These are phyloP conservation scores for Scopulariopsis brevicaulis DNA, from an alignment of 2,329 filamentous ascomycete species.

Conservation along the genomic window DNA sequence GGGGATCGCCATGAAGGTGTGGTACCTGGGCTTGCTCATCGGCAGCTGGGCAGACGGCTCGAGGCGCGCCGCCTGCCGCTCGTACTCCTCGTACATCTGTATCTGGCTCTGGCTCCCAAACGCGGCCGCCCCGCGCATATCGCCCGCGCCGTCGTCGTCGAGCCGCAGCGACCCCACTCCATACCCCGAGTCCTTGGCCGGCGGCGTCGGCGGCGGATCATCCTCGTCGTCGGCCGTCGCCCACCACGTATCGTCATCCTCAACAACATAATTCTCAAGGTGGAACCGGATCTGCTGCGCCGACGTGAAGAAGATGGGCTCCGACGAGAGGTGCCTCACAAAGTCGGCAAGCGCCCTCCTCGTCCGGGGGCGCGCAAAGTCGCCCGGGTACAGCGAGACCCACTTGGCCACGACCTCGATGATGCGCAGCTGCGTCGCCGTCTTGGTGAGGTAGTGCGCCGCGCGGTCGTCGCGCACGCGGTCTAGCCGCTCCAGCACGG, in stretches of 20 bases:
- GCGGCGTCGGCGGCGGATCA: not conserved
- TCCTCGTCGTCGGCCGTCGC: constrained; percentile 61
- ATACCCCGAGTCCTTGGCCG: constrained; percentile 21
- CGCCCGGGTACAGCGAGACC: constrained; percentile 82
- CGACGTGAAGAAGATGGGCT: constrained; percentile 73
- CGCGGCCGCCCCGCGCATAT: constrained; percentile 1
- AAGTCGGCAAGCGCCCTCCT: constrained; percentile 64
- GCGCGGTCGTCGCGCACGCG: constrained; percentile 53
- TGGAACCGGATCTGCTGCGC: constrained; percentile 77
- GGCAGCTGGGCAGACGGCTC: constrained; percentile 57
- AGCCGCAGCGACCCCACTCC: constrained; percentile 35
- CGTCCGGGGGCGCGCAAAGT: constrained; percentile 74
- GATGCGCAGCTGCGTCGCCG: constrained; percentile 70
- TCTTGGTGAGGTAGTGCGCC: constrained; percentile 62
- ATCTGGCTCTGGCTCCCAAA: constrained; percentile 26
- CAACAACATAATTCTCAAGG: constrained; percentile 58
- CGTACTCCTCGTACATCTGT: constrained; percentile 65
- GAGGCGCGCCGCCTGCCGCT: constrained; percentile 63
- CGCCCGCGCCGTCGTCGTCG: constrained; percentile 25
- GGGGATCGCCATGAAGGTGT: constrained; percentile 75
- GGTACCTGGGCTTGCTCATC: constrained; percentile 79
- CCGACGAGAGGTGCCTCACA: constrained; percentile 59
- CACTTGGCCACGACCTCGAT: constrained; percentile 79
- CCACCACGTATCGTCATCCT: constrained; percentile 92
- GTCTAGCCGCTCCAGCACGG: constrained; percentile 69